phyloP scores from a whole-genome alignment of 352 stramenopile species.

The Globisporangium polare region DNA sequence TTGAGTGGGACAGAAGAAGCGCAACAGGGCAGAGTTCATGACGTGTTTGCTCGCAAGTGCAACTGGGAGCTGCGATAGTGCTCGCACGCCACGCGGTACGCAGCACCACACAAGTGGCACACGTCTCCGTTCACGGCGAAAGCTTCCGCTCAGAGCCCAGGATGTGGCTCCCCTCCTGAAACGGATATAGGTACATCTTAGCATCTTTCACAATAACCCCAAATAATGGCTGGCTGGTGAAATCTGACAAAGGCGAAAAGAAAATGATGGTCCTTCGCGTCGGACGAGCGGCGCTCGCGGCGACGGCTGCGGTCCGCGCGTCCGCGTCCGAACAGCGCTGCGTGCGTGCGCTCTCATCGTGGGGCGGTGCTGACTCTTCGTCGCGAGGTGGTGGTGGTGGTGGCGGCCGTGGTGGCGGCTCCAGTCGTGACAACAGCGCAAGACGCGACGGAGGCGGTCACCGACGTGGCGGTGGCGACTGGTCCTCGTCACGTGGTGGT shows the following conservation, averaged over 20 bases:
- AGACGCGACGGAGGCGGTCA: too few relatives aligned
- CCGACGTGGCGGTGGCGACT: not conserved
- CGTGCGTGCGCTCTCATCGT: slow-evolving; percentile 2
- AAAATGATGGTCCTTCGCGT: not conserved
- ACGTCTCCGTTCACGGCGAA: too few relatives aligned
- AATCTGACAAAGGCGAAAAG: not conserved
- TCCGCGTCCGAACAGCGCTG: not conserved
- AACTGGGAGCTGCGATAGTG: too few relatives aligned
- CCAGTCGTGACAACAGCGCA: not conserved
- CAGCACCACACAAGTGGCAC: too few relatives aligned
- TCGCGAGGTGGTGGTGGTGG: not conserved
- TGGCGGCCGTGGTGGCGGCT: not conserved
- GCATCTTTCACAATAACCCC: not conserved
- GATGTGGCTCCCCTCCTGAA: not conserved
- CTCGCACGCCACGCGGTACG: too few relatives aligned
- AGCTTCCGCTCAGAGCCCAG: too few relatives aligned
- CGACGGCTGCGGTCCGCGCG: too few relatives aligned
- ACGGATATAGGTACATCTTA: not conserved
- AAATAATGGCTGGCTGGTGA: not conserved
- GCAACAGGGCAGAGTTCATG: too few relatives aligned
- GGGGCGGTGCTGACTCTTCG: slow-evolving; percentile 2
- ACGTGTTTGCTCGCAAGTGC: too few relatives aligned
- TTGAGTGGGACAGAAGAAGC: too few relatives aligned
- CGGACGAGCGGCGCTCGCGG: not conserved
- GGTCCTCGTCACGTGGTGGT: not conserved